Conservation (phyloP, 495 filamentous ascomycete species). For the Aspergillus asperescens region DNA sequence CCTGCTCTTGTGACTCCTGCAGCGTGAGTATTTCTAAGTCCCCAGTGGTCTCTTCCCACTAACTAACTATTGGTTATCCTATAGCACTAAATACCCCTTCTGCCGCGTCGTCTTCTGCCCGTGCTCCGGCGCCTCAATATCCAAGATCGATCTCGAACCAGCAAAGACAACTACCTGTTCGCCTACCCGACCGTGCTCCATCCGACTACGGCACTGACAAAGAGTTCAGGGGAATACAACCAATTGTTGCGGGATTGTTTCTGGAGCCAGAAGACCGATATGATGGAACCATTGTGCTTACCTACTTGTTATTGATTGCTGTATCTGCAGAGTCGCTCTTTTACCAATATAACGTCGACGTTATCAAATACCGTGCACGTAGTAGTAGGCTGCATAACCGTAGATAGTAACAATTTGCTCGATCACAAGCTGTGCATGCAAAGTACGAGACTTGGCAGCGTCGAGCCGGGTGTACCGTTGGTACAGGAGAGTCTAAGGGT, state of each 20-base stretch:
- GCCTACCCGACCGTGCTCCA: background rate
- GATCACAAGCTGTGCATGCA: too few relatives aligned
- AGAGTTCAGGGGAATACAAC: background rate
- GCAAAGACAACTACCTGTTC: background rate
- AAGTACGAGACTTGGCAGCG: too few relatives aligned
- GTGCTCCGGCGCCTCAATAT: background rate
- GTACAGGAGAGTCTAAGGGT: too few relatives aligned
- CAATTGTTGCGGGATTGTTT: background rate
- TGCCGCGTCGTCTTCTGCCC: slow-evolving; percentile 7
- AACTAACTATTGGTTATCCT: slow-evolving; percentile 1
- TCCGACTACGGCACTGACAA: background rate
- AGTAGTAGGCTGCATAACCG: background rate
- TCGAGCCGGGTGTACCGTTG: too few relatives aligned
- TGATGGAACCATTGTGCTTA: background rate
- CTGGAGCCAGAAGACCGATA: background rate
- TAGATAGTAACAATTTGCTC: too few relatives aligned
- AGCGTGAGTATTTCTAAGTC: background rate
- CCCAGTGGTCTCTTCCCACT: background rate
- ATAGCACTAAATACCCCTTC: slow-evolving; percentile 11
- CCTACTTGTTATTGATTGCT: background rate
- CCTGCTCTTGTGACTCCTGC: slow-evolving; percentile 13
- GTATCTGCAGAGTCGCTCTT: background rate
- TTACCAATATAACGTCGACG: slow-evolving; percentile 1
- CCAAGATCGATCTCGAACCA: background rate
- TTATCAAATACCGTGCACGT: background rate